Base-by-base conservation (phyloP, 2,329 filamentous ascomycete species). In the Samsoniella hepiali region DNA sequence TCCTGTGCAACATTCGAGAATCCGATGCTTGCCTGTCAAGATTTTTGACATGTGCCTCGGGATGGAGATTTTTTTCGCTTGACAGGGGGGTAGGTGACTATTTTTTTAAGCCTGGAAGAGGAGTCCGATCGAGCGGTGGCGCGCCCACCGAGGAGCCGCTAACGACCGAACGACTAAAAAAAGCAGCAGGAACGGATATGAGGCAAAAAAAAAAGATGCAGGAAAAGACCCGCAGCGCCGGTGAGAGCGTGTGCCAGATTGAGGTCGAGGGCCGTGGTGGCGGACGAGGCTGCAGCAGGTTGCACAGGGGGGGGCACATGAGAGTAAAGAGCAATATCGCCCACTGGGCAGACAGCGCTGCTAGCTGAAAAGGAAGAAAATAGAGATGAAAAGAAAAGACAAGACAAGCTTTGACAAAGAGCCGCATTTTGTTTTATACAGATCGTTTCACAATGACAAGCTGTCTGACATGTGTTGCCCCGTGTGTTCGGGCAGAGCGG, bases 41-140 rank as follows among this genome's bases (percentile, higher is more conserved):
- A 15, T 3, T 31, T n/a, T 45, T 27, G 38, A 57, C 54, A 57
- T 57, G 54, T 57, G 54, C 38, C 38, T 57, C 40, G 54, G 40
- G 27, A 31, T 42, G 53, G 40, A 44, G 10, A 57, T 13, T 57
- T 44, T 31, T 32, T 5, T 57, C 17, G 38, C 10, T 53, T 15
- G 54, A 57, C 40, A 44, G 27, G 40, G 7, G 27, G 40, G 7
- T 34, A 17, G 29, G 29, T 42, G 3, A 40, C 11, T 38, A 22
- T 22, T 32, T 22, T n/a, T 32, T 56, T 34, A 17, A 32, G 54
- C 38, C 27, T 42, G 15, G 32, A 32, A 44, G 29, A 45, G 8
- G 54, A 57, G 54, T 32, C 29, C 10, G 40, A 57, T 44, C 54
- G 38, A 36, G 50, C 17, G 22, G 54, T 27, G 54, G 54, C 54